Evolutionary conservation across 371 early-diverging fungal genomes (phyloP).

Genomic region (Gilbertella persicaria): DNA sequence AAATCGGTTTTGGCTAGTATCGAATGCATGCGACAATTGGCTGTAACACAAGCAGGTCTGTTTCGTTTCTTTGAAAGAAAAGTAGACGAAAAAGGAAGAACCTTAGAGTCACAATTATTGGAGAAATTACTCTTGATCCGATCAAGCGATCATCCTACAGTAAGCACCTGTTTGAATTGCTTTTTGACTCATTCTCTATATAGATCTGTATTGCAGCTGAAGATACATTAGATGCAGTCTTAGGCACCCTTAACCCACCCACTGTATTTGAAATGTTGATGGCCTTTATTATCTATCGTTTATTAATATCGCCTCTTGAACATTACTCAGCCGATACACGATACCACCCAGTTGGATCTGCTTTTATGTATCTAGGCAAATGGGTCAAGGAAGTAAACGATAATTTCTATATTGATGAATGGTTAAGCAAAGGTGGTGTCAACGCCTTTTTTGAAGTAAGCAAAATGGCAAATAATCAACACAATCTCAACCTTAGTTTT

Average conservation of each 20-base stretch:
- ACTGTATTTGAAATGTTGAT: constrained; percentile 49
- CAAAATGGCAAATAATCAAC: neutral
- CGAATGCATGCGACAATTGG: constrained; percentile 44
- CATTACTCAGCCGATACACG: constrained; percentile 21
- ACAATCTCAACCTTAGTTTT: neutral
- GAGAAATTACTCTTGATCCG: constrained; percentile 33
- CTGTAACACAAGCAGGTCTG: constrained; percentile 42
- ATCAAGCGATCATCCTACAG: constrained; percentile 35
- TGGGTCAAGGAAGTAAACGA: constrained; percentile 42
- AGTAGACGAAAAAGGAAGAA: constrained; percentile 36
- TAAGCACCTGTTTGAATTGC: constrained; percentile 10
- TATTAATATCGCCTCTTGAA: constrained; percentile 24
- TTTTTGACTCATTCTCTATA: constrained; percentile 1
- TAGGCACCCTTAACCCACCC: constrained; percentile 37
- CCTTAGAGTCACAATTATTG: constrained; percentile 36
- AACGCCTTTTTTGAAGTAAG: constrained; percentile 43
- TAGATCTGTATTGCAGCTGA: constrained; percentile 51
- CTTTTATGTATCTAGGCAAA: constrained; percentile 50
- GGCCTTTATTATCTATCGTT: constrained; percentile 38
- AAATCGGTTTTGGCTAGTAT: constrained; percentile 15
- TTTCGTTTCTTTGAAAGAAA: constrained; percentile 43
- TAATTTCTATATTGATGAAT: constrained; percentile 42
- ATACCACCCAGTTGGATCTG: constrained; percentile 48
- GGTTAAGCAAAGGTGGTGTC: constrained; percentile 41
- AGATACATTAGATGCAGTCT: constrained; percentile 48